phyloP scores from a whole-genome alignment of 2,329 filamentous ascomycete species.

The Ophiostoma ips region DNA sequence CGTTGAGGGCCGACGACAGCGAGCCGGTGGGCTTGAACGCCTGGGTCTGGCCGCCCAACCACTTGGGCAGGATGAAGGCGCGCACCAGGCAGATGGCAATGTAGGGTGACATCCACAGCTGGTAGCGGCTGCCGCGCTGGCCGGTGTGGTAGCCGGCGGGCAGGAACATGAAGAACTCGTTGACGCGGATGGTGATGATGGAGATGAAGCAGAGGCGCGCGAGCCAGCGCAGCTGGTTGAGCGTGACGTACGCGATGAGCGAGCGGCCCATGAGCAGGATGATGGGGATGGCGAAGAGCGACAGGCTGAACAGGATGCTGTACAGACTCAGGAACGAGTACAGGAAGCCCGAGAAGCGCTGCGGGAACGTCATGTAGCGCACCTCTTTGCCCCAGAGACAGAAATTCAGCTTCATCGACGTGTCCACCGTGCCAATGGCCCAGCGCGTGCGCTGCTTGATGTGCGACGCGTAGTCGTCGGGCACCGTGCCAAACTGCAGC shows the following conservation, averaged over 20 bases:
- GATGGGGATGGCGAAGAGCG: slow-evolving; percentile 44
- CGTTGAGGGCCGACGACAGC: slow-evolving; percentile 39
- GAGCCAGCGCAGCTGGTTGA: slow-evolving; percentile 43
- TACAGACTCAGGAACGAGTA: slow-evolving; percentile 31
- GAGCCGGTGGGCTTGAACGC: slow-evolving; percentile 49
- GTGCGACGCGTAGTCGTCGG: slow-evolving; percentile 40
- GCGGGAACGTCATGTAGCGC: slow-evolving; percentile 37
- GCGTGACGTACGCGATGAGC: slow-evolving; percentile 40
- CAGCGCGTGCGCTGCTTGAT: slow-evolving; percentile 44
- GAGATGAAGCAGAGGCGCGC: slow-evolving; percentile 40
- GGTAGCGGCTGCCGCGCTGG: slow-evolving; percentile 39
- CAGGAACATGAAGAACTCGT: slow-evolving; percentile 43
- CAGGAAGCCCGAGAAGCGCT: slow-evolving; percentile 45
- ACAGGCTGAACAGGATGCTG: slow-evolving; percentile 34
- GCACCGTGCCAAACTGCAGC: slow-evolving; percentile 45
- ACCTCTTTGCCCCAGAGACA: slow-evolving; percentile 41
- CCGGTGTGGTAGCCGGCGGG: slow-evolving; percentile 46
- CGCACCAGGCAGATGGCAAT: slow-evolving; percentile 43
- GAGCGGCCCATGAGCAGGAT: slow-evolving; percentile 41
- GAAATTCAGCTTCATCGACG: slow-evolving; percentile 45
- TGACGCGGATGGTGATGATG: slow-evolving; percentile 36
- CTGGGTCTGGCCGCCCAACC: slow-evolving; percentile 44
- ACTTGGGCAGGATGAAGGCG: slow-evolving; percentile 42
- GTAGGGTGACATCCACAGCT: slow-evolving; percentile 51
- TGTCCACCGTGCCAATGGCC: slow-evolving; percentile 43